Evolutionary conservation across 257 asterid species (phyloP).

Genomic region (Fraxinus excelsior): DNA sequence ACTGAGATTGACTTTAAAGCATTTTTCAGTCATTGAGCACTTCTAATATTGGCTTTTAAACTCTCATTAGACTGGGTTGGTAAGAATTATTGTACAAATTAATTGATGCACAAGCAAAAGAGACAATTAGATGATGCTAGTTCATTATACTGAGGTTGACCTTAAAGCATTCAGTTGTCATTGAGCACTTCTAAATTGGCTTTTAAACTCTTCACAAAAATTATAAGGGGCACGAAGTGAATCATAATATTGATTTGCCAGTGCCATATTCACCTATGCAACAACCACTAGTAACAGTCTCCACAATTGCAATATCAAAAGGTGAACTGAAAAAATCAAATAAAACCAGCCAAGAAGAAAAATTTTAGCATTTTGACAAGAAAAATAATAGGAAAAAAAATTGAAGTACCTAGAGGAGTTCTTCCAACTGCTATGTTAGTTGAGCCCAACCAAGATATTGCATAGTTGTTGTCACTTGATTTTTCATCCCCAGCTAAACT

Average conservation of each 20-base stretch:
- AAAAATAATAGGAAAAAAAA: slow-evolving; percentile 10
- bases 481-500: slow-evolving; percentile 27
- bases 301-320: neutral
- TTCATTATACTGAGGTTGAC: neutral
- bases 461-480: slow-evolving; percentile 25
- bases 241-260: neutral
- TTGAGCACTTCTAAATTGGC: slow-evolving; percentile 4
- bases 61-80: slow-evolving; percentile 1
- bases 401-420: slow-evolving; percentile 51
- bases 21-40: neutral
- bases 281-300: slow-evolving; percentile 8
- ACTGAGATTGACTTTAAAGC: neutral
- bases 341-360: neutral
- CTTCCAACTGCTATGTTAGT: slow-evolving; percentile 74
- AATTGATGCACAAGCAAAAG: slow-evolving; percentile 13
- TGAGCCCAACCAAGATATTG: slow-evolving; percentile 62
- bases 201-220: neutral
- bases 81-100: slow-evolving; percentile 2
- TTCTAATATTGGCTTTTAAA: slow-evolving; percentile 8
- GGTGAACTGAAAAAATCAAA: neutral
- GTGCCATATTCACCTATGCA: neutral
- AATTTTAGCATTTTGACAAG: slow-evolving; percentile 12
- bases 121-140: slow-evolving; percentile 3
- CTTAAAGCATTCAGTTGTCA: neutral
- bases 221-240: neutral